Conservation (phyloP, 78 protist species). For the Protostelium mycophagum region DNA sequence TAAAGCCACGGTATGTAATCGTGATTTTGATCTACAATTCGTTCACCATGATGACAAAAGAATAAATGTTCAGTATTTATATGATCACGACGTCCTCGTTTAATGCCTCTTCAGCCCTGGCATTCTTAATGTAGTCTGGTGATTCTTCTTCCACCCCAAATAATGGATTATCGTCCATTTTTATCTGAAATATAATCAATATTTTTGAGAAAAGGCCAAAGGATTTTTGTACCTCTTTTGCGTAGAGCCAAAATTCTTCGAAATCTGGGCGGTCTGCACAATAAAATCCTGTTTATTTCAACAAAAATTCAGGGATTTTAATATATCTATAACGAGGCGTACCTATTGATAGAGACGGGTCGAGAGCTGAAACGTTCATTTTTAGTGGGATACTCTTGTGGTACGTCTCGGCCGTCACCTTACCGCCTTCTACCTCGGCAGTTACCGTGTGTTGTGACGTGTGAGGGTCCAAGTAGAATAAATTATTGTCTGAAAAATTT, state of each 20-base stretch:
- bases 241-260: neutral
- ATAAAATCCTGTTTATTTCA: too few species aligned
- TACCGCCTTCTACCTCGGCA: neutral
- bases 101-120: too few species aligned
- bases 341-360: neutral
- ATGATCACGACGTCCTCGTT: too few species aligned
- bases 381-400: neutral
- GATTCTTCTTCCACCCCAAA: neutral
- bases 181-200: neutral
- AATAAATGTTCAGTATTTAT: too few species aligned
- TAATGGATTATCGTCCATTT: neutral
- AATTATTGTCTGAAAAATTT: slow-evolving; percentile 15
- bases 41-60: too few species aligned
- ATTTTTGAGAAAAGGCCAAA: neutral
- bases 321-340: too few species aligned
- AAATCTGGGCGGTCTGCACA: neutral
- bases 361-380: neutral
- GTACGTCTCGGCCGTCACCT: neutral
- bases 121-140: too few species aligned
- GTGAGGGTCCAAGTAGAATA: slow-evolving; percentile 79
- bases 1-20: too few species aligned
- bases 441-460: slow-evolving; percentile 47
- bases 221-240: neutral
- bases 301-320: too few species aligned
- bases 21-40: too few species aligned